Percentiles rank a stretch among this genome's conserved stretches.
Conservation (phyloP, 2,329 filamentous ascomycete species). For the Aspergillus ruber region DNA sequence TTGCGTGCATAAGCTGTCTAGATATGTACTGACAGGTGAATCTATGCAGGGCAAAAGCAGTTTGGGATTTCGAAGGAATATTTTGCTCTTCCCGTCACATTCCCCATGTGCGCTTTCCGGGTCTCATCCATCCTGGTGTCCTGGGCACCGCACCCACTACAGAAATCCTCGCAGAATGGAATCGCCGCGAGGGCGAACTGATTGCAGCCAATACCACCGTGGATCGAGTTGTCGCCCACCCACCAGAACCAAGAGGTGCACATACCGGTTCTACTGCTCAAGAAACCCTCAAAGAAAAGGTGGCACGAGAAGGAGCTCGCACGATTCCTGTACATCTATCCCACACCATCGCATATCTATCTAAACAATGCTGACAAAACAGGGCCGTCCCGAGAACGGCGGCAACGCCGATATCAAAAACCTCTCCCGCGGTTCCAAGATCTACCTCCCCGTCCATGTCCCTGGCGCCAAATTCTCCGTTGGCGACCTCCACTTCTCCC, state of each 20-base stretch:
- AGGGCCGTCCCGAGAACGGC: conserved; percentile 72
- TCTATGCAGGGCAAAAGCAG: conserved; percentile 52
- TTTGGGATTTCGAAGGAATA: conserved; percentile 72
- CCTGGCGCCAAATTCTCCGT: conserved; percentile 82
- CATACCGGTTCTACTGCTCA: conserved; percentile 61
- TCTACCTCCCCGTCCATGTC: conserved; percentile 84
- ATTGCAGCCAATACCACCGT: conserved; percentile 62
- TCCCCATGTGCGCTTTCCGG: conserved; percentile 78
- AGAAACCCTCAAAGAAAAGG: conserved; percentile 54
- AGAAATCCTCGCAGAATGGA: conserved; percentile 75
- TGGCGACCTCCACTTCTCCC: conserved; percentile 79
- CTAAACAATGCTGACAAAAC: neutral
- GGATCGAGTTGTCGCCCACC: conserved; percentile 66
- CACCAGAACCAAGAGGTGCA: conserved; percentile 63
- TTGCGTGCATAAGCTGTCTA: no score
- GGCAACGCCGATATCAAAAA: conserved; percentile 94
- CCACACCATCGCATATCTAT: neutral
- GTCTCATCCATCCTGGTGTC: conserved; percentile 87
- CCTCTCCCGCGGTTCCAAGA: conserved; percentile 68
- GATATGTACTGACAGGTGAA: no score
- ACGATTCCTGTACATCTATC: conserved; percentile 60
- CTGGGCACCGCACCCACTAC: conserved; percentile 79
- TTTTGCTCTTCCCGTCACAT: conserved; percentile 82
- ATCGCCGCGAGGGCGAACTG: conserved; percentile 71
- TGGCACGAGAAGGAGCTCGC: conserved; percentile 71